Percentiles rank a stretch among this genome's conserved stretches.
Conservation (phyloP, 208 protist species). For the Trypanosomatidae sp. region DNA sequence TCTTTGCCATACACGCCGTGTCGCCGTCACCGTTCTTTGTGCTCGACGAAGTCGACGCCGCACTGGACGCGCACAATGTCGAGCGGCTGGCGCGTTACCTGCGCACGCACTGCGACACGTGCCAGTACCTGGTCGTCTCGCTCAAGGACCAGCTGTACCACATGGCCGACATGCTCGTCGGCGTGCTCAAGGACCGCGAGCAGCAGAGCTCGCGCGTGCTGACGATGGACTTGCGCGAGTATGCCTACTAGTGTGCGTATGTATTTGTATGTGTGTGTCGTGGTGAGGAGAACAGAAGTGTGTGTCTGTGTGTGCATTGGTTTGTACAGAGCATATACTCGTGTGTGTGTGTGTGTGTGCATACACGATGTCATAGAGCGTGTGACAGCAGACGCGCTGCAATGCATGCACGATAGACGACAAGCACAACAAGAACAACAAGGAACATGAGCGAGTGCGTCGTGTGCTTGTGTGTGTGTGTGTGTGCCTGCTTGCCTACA, state of each 20-base stretch:
- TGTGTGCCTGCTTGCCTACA: too few relatives aligned
- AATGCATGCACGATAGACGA: too few relatives aligned
- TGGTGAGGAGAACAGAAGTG: background rate
- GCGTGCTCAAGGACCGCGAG: slow-evolving; percentile 90
- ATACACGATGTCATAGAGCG: too few relatives aligned
- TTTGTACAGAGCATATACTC: background rate
- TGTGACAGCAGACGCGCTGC: too few relatives aligned
- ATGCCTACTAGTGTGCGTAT: slow-evolving; percentile 34
- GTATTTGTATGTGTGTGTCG: too few relatives aligned
- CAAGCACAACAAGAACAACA: too few relatives aligned
- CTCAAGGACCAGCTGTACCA: slow-evolving; percentile 97
- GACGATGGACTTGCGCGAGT: slow-evolving; percentile 83
- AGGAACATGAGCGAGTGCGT: too few relatives aligned
- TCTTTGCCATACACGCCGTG: slow-evolving; percentile 96
- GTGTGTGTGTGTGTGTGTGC: too few relatives aligned
- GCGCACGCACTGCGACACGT: slow-evolving; percentile 41
- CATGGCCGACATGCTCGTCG: slow-evolving; percentile 91
- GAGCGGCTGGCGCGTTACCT: slow-evolving; percentile 92
- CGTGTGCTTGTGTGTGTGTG: too few relatives aligned
- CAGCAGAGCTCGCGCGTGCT: slow-evolving; percentile 66
- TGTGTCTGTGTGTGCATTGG: background rate
- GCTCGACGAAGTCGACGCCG: slow-evolving; percentile 98
- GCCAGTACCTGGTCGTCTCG: slow-evolving; percentile 97
- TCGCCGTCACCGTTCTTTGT: slow-evolving; percentile 98
- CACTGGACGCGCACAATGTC: slow-evolving; percentile 96